Percentiles rank a stretch among this genome's conserved stretches.
Evolutionary conservation across 2,329 filamentous ascomycete genomes (phyloP).

Genomic region (Epichloe brachyelytri): DNA sequence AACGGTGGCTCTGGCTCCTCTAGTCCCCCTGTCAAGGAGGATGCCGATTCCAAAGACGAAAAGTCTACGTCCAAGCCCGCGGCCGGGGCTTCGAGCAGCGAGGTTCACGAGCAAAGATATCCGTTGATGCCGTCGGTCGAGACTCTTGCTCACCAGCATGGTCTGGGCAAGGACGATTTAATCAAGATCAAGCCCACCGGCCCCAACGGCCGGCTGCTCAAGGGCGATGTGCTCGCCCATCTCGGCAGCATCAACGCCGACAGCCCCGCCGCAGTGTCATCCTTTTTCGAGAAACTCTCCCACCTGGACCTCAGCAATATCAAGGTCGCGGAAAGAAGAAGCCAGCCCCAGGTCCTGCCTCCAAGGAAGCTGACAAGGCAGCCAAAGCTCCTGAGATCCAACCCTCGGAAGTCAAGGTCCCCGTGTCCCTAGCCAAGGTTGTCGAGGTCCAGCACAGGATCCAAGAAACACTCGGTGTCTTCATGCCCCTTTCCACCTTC

Average conservation of each 20-base stretch:
- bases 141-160: conserved; percentile 67
- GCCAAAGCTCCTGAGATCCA: conserved; percentile 30
- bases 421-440: conserved; percentile 68
- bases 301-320: conserved; percentile 94
- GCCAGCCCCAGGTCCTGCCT: conserved; percentile 21
- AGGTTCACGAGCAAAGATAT: conserved; percentile 52
- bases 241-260: conserved; percentile 63
- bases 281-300: conserved; percentile 58
- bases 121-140: conserved; percentile 74
- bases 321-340: conserved; percentile 57
- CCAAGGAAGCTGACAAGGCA: conserved; percentile 24
- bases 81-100: conserved; percentile 26
- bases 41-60: conserved; percentile 9
- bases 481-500: conserved; percentile 75
- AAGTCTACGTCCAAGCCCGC: conserved; percentile 39
- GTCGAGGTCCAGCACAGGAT: conserved; percentile 71
- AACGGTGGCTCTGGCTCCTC: conserved; percentile 6
- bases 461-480: conserved; percentile 62
- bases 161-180: conserved; percentile 61
- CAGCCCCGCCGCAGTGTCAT: conserved; percentile 58
- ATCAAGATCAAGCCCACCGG: conserved; percentile 78
- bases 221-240: conserved; percentile 89
- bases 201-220: conserved; percentile 76
- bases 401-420: conserved; percentile 51
- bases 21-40: conserved; percentile 8